Evolutionary conservation across 1,284 basidiomycete genomes (phyloP).

Genomic region (Pascua guehoae): DNA sequence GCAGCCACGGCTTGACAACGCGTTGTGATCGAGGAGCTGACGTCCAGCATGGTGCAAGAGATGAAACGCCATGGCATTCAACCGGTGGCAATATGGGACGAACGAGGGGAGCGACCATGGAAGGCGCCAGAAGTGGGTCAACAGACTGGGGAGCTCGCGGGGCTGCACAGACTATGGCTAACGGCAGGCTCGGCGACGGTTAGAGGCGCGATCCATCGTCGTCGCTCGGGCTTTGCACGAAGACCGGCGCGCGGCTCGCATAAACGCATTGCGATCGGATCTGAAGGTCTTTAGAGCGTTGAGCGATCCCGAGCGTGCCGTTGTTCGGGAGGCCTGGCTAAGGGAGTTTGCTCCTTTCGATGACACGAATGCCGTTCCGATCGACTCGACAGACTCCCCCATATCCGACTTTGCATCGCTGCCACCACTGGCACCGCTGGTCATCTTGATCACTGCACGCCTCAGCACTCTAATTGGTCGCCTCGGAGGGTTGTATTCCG

Average conservation of each 20-base stretch:
- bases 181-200: constrained; percentile 18
- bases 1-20: not conserved
- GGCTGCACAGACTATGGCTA: not conserved
- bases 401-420: no score
- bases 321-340: not conserved
- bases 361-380: no score
- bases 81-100: constrained; percentile 46
- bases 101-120: constrained; percentile 44
- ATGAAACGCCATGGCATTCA: constrained; percentile 36
- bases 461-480: no score
- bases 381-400: no score
- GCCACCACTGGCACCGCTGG: no score
- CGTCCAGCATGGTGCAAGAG: constrained; percentile 34
- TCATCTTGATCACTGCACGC: no score
- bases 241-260: constrained; percentile 24
- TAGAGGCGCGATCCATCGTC: constrained; percentile 17
- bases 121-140: constrained; percentile 43
- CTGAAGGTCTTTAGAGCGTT: not conserved
- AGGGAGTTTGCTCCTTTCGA: no score
- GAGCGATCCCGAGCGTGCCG: not conserved
- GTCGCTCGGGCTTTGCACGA: constrained; percentile 39
- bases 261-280: constrained; percentile 9
- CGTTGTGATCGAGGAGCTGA: constrained; percentile 4
- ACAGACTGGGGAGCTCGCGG: not conserved
- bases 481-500: no score